Evolutionary conservation across 78 protist genomes (phyloP).

Genomic region (Cavenderia fasciculata): DNA sequence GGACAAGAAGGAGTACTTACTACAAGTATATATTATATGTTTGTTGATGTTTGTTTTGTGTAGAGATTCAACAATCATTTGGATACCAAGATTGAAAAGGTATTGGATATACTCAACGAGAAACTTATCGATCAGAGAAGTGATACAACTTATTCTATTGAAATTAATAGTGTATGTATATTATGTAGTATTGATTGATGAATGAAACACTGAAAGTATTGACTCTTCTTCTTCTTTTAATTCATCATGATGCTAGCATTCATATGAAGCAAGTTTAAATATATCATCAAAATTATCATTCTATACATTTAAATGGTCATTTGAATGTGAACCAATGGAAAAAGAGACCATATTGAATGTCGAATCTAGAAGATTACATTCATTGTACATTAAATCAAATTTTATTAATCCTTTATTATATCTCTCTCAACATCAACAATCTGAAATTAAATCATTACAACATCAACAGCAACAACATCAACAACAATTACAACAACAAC

Average conservation of each 20-base stretch:
- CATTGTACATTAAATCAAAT: not conserved
- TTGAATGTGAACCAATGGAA: conserved; percentile 4
- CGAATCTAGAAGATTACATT: conserved; percentile 2
- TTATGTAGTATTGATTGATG: too few relatives aligned
- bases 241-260: too few relatives aligned
- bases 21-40: too few relatives aligned
- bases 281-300: not conserved
- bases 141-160: not conserved
- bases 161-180: not conserved
- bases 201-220: too few relatives aligned
- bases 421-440: not conserved
- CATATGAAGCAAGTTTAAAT: not conserved
- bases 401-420: not conserved
- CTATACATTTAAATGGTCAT: conserved; percentile 16
- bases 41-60: too few relatives aligned
- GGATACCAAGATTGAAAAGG: conserved; percentile 23
- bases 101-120: not conserved
- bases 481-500: not conserved
- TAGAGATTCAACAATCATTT: conserved; percentile 32
- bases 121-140: conserved; percentile 2
- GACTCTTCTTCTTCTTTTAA: too few relatives aligned
- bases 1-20: too few relatives aligned
- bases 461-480: not conserved
- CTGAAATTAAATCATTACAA: not conserved
- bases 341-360: not conserved